phyloP scores from a whole-genome alignment of 2,329 filamentous ascomycete species.

The Fusarium pseudograminearum region DNA sequence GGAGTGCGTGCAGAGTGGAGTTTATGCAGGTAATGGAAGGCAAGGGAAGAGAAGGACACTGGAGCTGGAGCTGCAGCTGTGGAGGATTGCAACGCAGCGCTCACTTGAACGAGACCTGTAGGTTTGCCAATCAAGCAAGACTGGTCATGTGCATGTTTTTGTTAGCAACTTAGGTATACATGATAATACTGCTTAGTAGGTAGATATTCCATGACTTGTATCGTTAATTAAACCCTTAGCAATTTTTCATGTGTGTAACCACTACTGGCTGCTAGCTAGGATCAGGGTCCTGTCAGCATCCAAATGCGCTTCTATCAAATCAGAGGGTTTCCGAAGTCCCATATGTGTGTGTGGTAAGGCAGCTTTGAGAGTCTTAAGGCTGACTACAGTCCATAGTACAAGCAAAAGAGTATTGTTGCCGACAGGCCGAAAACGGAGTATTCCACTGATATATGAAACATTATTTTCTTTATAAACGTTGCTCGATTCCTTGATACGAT shows the following conservation, averaged over 20 bases:
- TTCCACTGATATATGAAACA: neutral
- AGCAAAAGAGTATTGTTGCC: neutral
- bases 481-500: neutral
- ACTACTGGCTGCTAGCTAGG: conserved; percentile 11
- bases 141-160: neutral
- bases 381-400: conserved; percentile 22
- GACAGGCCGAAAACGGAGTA: neutral
- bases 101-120: neutral
- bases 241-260: conserved; percentile 13
- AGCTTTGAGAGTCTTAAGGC: conserved; percentile 29
- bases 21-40: conserved; percentile 37
- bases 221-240: conserved; percentile 2
- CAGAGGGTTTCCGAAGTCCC: conserved; percentile 16
- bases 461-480: neutral
- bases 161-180: neutral
- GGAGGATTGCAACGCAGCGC: neutral
- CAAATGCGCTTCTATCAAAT: conserved; percentile 30
- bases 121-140: neutral
- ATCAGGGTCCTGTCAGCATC: conserved; percentile 35
- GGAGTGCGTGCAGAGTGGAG: conserved; percentile 40
- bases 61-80: conserved; percentile 19
- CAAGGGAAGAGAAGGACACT: conserved; percentile 8
- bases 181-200: too few species aligned
- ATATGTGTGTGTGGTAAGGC: conserved; percentile 32
- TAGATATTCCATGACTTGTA: neutral